A percentile compares a stretch with the other conserved stretches of the same genome.
Evolutionary conservation across 345 rosid species (phyloP).

Genomic region (Eutrema heterophyllum): DNA sequence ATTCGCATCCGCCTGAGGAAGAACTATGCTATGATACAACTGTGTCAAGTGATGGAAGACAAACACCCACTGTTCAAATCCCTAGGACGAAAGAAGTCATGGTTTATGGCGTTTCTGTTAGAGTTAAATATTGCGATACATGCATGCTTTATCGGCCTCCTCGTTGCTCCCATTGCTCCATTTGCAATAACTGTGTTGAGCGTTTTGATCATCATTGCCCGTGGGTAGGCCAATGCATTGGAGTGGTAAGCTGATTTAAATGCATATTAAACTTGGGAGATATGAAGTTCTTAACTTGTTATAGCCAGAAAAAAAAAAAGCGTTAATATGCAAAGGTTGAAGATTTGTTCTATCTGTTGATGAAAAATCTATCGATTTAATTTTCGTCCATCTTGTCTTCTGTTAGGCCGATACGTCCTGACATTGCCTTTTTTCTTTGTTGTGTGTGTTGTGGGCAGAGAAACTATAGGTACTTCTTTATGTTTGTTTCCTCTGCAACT

Average conservation of each 20-base stretch:
- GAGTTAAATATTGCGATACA: conserved; percentile 89
- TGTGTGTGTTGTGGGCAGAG: conserved; percentile 57
- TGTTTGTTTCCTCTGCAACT: conserved; percentile 86
- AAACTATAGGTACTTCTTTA: conserved; percentile 92
- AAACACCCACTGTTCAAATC: conserved; percentile 77
- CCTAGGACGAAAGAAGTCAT: conserved; percentile 80
- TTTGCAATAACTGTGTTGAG: conserved; percentile 55
- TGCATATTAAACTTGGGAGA: background rate
- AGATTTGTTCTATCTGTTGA: background rate
- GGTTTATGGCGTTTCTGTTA: conserved; percentile 72
- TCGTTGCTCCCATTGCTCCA: conserved; percentile 73
- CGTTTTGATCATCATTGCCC: conserved; percentile 99
- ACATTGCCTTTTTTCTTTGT: background rate
- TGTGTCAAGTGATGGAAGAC: conserved; percentile 58
- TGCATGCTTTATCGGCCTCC: conserved; percentile 99
- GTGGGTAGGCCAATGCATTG: conserved; percentile 99
- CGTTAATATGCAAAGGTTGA: background rate
- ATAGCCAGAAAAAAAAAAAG: too few relatives aligned
- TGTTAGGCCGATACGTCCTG: background rate
- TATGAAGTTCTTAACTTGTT: background rate
- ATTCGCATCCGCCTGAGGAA: conserved; percentile 87
- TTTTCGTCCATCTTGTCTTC: background rate
- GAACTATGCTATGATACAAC: conserved; percentile 56
- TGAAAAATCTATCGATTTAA: background rate
- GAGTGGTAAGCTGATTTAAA: conserved; percentile 56